Conservation (phyloP, 306 rosid species). For the Sindora glabra region DNA sequence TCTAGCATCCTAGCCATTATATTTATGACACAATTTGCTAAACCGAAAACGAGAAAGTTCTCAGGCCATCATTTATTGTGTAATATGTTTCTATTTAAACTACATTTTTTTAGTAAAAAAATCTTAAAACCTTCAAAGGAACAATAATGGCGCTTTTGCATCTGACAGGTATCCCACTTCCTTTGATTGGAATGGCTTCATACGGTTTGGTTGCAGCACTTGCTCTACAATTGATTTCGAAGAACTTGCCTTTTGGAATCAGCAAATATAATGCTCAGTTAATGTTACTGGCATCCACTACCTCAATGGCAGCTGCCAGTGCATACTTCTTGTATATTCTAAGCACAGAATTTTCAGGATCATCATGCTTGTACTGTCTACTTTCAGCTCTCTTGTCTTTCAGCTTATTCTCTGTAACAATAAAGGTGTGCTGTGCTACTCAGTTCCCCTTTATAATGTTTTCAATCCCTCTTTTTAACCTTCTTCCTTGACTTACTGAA, state of each 20-base stretch:
- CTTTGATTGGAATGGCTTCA: conserved; percentile 67
- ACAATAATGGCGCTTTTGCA: conserved; percentile 25
- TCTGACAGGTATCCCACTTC: conserved; percentile 76
- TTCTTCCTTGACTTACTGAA: not conserved
- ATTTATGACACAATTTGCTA: too few species aligned
- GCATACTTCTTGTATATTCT: conserved; percentile 69
- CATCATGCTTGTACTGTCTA: conserved; percentile 69
- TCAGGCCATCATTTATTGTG: too few species aligned
- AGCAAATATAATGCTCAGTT: conserved; percentile 40
- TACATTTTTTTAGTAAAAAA: too few species aligned
- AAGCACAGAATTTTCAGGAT: conserved; percentile 46
- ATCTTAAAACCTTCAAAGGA: too few species aligned
- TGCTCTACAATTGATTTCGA: conserved; percentile 43
- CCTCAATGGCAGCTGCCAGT: conserved; percentile 91
- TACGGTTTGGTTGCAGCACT: conserved; percentile 60
- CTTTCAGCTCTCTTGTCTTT: too few species aligned
- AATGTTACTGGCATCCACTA: conserved; percentile 49
- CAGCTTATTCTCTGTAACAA: conserved; percentile 52
- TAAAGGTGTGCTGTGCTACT: conserved; percentile 34
- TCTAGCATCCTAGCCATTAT: too few species aligned
- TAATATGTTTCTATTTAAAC: too few species aligned
- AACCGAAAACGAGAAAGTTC: too few species aligned
- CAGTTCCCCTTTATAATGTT: not conserved
- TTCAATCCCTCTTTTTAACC: not conserved
- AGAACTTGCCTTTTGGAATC: conserved; percentile 51